A percentile compares a stretch with the other conserved stretches of the same genome.
Evolutionary conservation across 768 basidiomycete species (phyloP).

Genomic region (Kwoniella pini): DNA sequence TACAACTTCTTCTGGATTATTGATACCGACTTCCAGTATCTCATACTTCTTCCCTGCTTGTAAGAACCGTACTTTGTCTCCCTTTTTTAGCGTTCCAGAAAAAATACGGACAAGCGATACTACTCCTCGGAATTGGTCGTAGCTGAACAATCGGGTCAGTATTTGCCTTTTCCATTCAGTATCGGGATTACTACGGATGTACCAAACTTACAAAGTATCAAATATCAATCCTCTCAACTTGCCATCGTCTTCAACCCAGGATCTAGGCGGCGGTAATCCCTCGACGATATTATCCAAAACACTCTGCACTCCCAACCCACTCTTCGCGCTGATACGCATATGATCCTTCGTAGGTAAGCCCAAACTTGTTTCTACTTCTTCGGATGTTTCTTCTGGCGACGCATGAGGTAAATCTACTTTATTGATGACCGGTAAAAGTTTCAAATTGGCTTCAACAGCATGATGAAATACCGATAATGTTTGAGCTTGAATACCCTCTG

Average conservation of each 20-base stretch:
- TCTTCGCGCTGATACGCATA: constrained; percentile 86
- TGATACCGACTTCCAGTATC: constrained; percentile 80
- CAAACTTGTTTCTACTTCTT: constrained; percentile 79
- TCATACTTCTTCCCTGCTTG: constrained; percentile 87
- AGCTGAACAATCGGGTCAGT: constrained; percentile 58
- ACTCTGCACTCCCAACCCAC: constrained; percentile 74
- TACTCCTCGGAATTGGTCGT: constrained; percentile 93
- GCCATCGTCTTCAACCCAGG: constrained; percentile 63
- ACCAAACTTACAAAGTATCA: constrained; percentile 74
- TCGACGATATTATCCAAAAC: constrained; percentile 79
- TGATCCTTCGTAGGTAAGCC: constrained; percentile 74
- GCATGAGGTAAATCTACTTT: constrained; percentile 95
- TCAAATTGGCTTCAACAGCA: constrained; percentile 69
- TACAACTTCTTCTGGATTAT: constrained; percentile 85
- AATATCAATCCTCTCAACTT: constrained; percentile 81
- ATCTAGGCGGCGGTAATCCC: constrained; percentile 88
- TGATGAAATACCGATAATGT: constrained; percentile 92
- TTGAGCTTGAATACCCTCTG: constrained; percentile 91
- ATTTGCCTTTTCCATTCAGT: too few species aligned
- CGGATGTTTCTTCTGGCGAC: constrained; percentile 74
- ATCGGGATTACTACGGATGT: too few species aligned
- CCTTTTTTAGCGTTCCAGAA: constrained; percentile 80
- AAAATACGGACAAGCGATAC: constrained; percentile 85
- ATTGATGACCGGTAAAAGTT: constrained; percentile 86
- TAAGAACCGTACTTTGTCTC: constrained; percentile 84